Conservation (phyloP, 208 protist genomes). For the Giardia muris region DNA sequence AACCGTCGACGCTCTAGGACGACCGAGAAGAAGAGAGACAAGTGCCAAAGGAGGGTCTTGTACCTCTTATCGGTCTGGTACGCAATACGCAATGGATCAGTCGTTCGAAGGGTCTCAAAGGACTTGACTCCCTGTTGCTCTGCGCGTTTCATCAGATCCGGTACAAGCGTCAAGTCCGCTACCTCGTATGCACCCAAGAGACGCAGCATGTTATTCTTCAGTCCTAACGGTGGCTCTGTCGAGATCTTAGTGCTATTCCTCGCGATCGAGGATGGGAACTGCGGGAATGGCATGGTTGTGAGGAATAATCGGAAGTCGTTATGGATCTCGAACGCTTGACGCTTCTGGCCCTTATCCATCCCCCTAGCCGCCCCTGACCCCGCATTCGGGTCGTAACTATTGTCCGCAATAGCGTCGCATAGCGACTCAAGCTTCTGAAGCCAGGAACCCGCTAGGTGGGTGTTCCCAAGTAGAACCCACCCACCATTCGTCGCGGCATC, state of each 20-base stretch:
- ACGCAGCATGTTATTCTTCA: conserved; percentile 10
- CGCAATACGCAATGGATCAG: not conserved
- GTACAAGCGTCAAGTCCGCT: not conserved
- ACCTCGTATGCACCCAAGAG: not conserved
- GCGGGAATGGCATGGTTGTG: conserved; percentile 13
- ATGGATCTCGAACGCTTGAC: not conserved
- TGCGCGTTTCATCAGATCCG: not conserved
- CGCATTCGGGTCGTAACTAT: not conserved
- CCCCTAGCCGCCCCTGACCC: not conserved
- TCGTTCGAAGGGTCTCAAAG: not conserved
- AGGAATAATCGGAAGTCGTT: conserved; percentile 21
- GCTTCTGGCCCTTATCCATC: not conserved
- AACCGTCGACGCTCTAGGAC: conserved; percentile 24
- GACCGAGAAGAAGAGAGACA: conserved; percentile 17
- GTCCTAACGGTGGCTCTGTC: conserved; percentile 1
- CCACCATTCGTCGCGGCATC: not conserved
- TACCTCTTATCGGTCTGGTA: not conserved
- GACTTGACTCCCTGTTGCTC: not conserved
- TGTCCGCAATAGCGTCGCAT: not conserved
- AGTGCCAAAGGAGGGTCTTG: not conserved
- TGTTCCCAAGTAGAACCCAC: conserved; percentile 21
- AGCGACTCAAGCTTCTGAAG: not conserved
- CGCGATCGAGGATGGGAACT: conserved; percentile 15
- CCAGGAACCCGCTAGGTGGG: conserved; percentile 18
- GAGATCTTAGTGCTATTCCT: not conserved